These are phyloP conservation scores for Adansonia gregorii DNA, from an alignment of 441 rosid genomes.

Conservation along the genomic window DNA sequence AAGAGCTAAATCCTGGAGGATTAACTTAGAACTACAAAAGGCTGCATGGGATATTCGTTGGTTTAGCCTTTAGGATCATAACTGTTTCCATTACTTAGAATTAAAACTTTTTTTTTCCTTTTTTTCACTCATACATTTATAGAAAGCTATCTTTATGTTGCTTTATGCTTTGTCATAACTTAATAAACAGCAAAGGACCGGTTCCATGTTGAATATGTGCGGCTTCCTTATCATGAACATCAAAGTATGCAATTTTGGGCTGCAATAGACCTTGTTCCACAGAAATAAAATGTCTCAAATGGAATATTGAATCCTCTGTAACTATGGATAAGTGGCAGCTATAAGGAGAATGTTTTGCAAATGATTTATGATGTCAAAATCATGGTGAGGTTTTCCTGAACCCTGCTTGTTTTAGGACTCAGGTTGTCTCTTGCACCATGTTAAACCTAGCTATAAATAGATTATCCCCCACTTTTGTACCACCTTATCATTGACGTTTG, in stretches of 20 bases:
- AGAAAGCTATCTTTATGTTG: constrained; percentile 10
- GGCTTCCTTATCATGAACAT: too few species aligned
- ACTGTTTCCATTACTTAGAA: background rate
- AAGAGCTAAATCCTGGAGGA: background rate
- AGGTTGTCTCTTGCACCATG: background rate
- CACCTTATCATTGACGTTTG: background rate
- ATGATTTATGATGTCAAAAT: background rate
- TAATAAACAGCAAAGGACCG: too few species aligned
- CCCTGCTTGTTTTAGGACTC: too few species aligned
- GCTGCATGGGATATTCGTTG: constrained; percentile 13
- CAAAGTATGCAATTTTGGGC: background rate
- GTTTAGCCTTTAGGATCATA: background rate
- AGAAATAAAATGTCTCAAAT: background rate
- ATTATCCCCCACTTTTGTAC: background rate
- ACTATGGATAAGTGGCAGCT: background rate
- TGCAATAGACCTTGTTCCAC: background rate
- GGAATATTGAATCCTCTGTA: background rate
- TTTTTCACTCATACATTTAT: background rate
- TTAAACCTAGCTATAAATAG: background rate
- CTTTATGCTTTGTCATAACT: constrained; percentile 1
- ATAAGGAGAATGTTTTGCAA: background rate
- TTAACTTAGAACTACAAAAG: constrained; percentile 3
- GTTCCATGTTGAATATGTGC: too few species aligned
- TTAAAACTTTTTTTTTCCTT: background rate
- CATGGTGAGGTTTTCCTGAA: background rate